Percentiles rank a stretch among this genome's conserved stretches.
Evolutionary conservation across 108 stramenopile species (phyloP).

Genomic region (Asterionellopsis glacialis): DNA sequence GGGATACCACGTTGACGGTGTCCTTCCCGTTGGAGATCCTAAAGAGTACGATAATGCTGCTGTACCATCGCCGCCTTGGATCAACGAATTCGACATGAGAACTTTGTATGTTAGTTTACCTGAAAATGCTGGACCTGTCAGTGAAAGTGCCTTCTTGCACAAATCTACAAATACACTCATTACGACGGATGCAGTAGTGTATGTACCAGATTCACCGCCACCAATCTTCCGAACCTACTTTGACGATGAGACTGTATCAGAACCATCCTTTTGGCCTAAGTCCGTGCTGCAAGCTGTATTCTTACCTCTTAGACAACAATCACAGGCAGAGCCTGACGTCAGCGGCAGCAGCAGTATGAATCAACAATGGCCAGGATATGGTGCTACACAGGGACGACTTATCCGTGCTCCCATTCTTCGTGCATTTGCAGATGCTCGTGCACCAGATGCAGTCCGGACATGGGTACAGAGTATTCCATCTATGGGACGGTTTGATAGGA

Average conservation of each 20-base stretch:
- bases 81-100: slow-evolving; percentile 40
- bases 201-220: slow-evolving; percentile 19
- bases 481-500: slow-evolving; percentile 47
- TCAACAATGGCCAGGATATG: slow-evolving; percentile 49
- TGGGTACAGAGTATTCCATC: slow-evolving; percentile 34
- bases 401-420: slow-evolving; percentile 57
- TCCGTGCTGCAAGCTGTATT: slow-evolving; percentile 60
- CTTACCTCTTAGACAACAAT: slow-evolving; percentile 30
- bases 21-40: slow-evolving; percentile 20
- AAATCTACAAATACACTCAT: slow-evolving; percentile 35
- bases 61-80: slow-evolving; percentile 31
- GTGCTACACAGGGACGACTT: slow-evolving; percentile 33
- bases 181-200: slow-evolving; percentile 43
- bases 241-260: slow-evolving; percentile 15
- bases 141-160: slow-evolving; percentile 44
- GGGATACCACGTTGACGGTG: slow-evolving; percentile 54
- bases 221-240: slow-evolving; percentile 48
- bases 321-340: not conserved
- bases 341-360: not conserved
- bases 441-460: slow-evolving; percentile 32
- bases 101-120: slow-evolving; percentile 48
- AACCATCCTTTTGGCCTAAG: slow-evolving; percentile 52
- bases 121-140: slow-evolving; percentile 53
- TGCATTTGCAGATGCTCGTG: slow-evolving; percentile 52
- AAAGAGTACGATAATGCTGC: slow-evolving; percentile 6